Base-by-base conservation (phyloP, 2,329 filamentous ascomycete genomes). In the Colletotrichum limetticola region DNA sequence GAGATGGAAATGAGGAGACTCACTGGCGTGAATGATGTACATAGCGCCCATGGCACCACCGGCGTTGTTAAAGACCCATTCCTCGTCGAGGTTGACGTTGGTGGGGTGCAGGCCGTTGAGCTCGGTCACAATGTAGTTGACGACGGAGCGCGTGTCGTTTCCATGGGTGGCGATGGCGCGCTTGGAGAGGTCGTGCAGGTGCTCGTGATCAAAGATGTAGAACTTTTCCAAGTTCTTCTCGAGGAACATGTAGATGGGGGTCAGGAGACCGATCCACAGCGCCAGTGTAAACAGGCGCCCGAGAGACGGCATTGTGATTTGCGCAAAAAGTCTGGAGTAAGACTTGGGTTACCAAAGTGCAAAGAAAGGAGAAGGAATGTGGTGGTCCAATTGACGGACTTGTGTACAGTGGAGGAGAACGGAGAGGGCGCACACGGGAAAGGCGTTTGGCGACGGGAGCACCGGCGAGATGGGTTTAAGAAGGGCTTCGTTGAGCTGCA, bases 1-100 rank as follows among this genome's bases (percentile, higher is more conserved):
- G 28, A 28, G 6, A 28, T 28, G 28, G 28, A 28, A 28, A 28
- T 7, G 28, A 30, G 53, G 28, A 49, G 55, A n/a, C 91, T 81
- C 82, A 93, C 93, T 95, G 72, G 94, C 94, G 81, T 97, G 95
- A 78, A 97, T 92, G 76, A 97, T 92, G 82, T 94, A 95, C 95
- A 97, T 97, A 79, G 90, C 93, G 68, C 95, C 95, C 95, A 97
- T 97, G 65, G 94, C 94, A 75, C 95, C 95, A 65, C 95, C 95
- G 64, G 94, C 94, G 79, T 97, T 97, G 87, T 97, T 97, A 79
- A 97, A 96, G 58, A 97, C 88, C 94, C 94, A 97, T 82, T 96
- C 93, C 84, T 96, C 91, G 72, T 92, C 85, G 68, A 89, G 80
- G 84, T 93, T 95, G 79, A 96, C 79, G 82, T 94, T 85, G 62